Conservation (phyloP, 768 basidiomycete genomes). For the Termitomyces sp. region DNA sequence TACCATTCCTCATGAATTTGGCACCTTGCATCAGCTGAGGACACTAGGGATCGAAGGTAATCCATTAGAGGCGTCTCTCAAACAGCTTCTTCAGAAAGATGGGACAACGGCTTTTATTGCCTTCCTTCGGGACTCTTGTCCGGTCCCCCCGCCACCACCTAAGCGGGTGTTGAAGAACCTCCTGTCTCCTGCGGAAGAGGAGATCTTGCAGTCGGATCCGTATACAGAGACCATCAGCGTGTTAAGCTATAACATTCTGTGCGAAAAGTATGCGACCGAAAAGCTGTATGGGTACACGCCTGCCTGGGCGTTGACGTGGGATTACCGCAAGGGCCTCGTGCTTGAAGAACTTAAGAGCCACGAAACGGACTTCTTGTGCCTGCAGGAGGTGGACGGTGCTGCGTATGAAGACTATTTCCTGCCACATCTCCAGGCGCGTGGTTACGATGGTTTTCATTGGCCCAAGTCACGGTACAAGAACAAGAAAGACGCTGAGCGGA, state of each 20-base stretch:
- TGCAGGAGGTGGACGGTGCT: constrained; percentile 92
- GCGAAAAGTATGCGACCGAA: constrained; percentile 85
- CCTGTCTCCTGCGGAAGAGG: constrained; percentile 52
- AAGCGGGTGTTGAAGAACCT: constrained; percentile 73
- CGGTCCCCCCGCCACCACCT: constrained; percentile 75
- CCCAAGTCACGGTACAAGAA: constrained; percentile 92
- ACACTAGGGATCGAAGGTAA: constrained; percentile 98
- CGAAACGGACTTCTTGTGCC: constrained; percentile 84
- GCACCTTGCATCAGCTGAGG: constrained; percentile 86
- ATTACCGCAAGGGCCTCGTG: constrained; percentile 86
- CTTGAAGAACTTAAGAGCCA: constrained; percentile 78
- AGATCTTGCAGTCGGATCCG: constrained; percentile 55
- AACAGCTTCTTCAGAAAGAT: constrained; percentile 85
- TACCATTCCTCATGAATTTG: constrained; percentile 82
- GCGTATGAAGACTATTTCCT: constrained; percentile 91
- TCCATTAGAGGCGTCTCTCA: constrained; percentile 74
- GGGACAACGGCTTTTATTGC: constrained; percentile 88
- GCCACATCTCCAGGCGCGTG: constrained; percentile 63
- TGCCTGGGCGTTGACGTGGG: constrained; percentile 94
- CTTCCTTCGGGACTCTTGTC: constrained; percentile 91
- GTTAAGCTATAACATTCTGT: constrained; percentile 92
- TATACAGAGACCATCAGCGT: constrained; percentile 73
- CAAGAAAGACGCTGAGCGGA: constrained; percentile 82
- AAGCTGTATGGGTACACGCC: constrained; percentile 95
- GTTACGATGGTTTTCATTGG: constrained; percentile 89